Evolutionary conservation across 208 protist species (phyloP).

Genomic region (Trypanosoma mega): DNA sequence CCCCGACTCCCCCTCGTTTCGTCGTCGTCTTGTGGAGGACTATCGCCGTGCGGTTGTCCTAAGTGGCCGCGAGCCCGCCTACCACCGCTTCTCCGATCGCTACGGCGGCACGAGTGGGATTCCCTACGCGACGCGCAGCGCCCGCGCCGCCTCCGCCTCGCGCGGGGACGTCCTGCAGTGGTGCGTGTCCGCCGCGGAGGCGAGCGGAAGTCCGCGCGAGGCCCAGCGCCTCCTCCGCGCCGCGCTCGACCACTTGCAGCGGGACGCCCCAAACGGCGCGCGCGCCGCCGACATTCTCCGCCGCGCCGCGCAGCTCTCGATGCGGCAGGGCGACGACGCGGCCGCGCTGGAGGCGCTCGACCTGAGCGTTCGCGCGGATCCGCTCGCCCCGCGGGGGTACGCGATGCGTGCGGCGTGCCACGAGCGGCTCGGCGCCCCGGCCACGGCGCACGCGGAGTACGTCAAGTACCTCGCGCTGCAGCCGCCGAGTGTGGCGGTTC

Average conservation of each 20-base stretch:
- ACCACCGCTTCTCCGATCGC: constrained; percentile 76
- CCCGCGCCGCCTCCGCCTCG: neutral
- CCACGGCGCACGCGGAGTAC: constrained; percentile 72
- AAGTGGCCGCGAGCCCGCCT: constrained; percentile 54
- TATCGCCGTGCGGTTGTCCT: constrained; percentile 66
- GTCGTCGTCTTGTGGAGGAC: constrained; percentile 67
- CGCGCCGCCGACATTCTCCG: constrained; percentile 47
- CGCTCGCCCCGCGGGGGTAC: constrained; percentile 65
- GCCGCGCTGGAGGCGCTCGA: constrained; percentile 64
- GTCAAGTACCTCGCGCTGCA: constrained; percentile 81
- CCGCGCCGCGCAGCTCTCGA: constrained; percentile 52
- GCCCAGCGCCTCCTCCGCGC: constrained; percentile 45
- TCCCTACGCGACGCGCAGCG: constrained; percentile 57
- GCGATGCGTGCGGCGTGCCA: constrained; percentile 73
- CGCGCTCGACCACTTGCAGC: constrained; percentile 71
- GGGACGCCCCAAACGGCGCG: constrained; percentile 40
- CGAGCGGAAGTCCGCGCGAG: constrained; percentile 34
- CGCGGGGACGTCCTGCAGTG: constrained; percentile 28
- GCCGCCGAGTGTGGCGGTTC: constrained; percentile 57
- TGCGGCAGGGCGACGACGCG: constrained; percentile 49
- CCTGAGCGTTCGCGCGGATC: constrained; percentile 57
- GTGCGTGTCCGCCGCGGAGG: constrained; percentile 42
- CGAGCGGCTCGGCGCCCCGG: constrained; percentile 49
- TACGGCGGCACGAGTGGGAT: constrained; percentile 62
- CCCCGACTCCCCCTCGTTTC: constrained; percentile 5